Percentiles rank a stretch among this genome's conserved stretches.
phyloP scores from a whole-genome alignment of 179 eudicot genomes.

The Carnegiea gigantea region DNA sequence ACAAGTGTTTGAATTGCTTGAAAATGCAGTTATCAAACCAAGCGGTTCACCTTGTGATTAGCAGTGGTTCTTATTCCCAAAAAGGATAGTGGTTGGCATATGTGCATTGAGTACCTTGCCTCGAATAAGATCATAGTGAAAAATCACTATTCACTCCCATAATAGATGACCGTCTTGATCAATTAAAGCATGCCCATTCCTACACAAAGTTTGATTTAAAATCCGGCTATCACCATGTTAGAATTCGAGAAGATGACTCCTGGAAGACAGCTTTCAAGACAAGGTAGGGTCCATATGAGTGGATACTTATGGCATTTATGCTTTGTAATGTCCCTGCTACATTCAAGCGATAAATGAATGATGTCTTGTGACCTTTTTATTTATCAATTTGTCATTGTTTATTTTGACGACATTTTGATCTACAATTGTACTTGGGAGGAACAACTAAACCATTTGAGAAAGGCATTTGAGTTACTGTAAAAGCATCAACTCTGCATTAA shows the following conservation, averaged over 20 bases:
- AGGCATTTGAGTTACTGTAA: too few species aligned
- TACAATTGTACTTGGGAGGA: too few species aligned
- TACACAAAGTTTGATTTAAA: background rate
- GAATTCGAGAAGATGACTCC: background rate
- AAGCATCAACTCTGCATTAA: too few species aligned
- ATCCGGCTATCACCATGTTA: background rate
- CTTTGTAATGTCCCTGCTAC: background rate
- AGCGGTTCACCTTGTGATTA: background rate
- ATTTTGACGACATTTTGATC: too few species aligned
- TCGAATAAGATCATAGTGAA: background rate
- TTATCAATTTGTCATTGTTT: too few species aligned
- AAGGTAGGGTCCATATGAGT: background rate
- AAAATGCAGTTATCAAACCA: background rate
- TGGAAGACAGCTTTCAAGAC: background rate
- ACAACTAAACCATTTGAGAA: too few species aligned
- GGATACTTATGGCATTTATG: too few species aligned
- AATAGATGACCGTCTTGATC: background rate
- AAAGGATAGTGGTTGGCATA: background rate
- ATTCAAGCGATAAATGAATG: too few species aligned
- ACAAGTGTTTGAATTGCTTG: background rate
- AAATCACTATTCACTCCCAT: background rate
- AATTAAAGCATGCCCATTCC: background rate
- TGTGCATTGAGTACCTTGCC: background rate
- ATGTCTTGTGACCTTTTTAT: background rate
- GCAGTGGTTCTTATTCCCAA: background rate